These are phyloP conservation scores for Tolypocladium ophioglossoides DNA, from an alignment of 2,329 filamentous ascomycete genomes.

Conservation along the genomic window DNA sequence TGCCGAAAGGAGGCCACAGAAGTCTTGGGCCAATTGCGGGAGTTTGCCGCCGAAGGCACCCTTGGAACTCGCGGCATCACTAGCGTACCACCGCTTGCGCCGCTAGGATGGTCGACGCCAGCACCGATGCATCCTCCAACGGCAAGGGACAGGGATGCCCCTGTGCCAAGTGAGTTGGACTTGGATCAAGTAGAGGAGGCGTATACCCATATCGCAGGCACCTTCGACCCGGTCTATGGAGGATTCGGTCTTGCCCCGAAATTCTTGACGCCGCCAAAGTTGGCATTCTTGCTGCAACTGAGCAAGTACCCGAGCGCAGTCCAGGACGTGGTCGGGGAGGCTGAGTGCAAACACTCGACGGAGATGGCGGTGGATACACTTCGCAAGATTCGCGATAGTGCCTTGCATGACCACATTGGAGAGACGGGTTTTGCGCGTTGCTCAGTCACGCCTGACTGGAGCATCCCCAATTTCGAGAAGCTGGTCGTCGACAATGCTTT, in stretches of 20 bases:
- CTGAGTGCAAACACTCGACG: conserved; percentile 62
- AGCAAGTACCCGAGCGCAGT: conserved; percentile 62
- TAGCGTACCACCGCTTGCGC: conserved; percentile 16
- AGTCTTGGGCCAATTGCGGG: conserved; percentile 68
- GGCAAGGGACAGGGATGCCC: conserved; percentile 10
- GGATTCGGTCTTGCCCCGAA: conserved; percentile 80
- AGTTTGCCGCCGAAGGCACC: conserved; percentile 83
- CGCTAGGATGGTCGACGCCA: conserved; percentile 19
- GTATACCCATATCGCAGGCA: conserved; percentile 65
- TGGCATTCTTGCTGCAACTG: conserved; percentile 71
- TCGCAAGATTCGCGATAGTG: conserved; percentile 54
- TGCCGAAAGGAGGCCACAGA: conserved; percentile 77
- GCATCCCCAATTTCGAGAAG: conserved; percentile 92
- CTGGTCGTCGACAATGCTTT: conserved; percentile 91
- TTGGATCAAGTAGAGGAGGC: conserved; percentile 88
- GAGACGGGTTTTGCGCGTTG: conserved; percentile 55
- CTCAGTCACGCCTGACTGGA: conserved; percentile 87
- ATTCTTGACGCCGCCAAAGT: conserved; percentile 78
- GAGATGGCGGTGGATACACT: conserved; percentile 76
- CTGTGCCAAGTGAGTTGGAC: conserved; percentile 60
- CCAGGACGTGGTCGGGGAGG: conserved; percentile 74
- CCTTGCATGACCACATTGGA: conserved; percentile 45
- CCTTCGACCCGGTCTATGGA: conserved; percentile 69
- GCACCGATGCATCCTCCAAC: conserved; percentile 14
- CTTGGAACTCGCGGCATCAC: conserved; percentile 35